These are phyloP conservation scores for Kalaharituber pfeilii DNA, from an alignment of 2,329 filamentous ascomycete species.

Conservation along the genomic window DNA sequence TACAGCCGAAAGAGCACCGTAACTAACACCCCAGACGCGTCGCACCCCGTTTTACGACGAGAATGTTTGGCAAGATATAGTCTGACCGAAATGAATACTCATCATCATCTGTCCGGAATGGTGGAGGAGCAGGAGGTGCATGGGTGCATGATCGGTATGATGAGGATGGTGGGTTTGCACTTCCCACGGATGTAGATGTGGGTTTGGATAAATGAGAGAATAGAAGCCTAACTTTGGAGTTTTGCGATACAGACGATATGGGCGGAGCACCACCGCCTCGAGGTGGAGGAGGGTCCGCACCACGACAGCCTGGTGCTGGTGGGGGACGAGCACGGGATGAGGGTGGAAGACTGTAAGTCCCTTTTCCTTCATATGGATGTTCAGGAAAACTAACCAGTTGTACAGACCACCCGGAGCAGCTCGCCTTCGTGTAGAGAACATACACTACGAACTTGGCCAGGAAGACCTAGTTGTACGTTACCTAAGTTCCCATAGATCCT, in stretches of 20 bases:
- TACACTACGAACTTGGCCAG: constrained; percentile 82
- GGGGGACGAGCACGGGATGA: constrained; percentile 6
- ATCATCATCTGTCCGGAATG: neutral
- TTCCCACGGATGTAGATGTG: too few relatives aligned
- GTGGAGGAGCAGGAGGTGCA: constrained; percentile 15
- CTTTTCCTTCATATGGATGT: neutral
- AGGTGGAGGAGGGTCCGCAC: too few relatives aligned
- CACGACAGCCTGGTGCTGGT: too few relatives aligned
- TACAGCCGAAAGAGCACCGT: too few relatives aligned
- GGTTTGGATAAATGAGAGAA: too few relatives aligned
- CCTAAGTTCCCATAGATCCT: too few relatives aligned
- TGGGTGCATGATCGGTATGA: constrained; percentile 91
- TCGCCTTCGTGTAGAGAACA: constrained; percentile 69
- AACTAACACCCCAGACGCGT: constrained; percentile 27
- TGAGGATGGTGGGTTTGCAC: constrained; percentile 44
- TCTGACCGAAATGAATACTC: constrained; percentile 28
- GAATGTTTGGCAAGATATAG: constrained; percentile 24
- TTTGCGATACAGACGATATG: constrained; percentile 6
- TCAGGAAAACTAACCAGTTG: constrained; percentile 11
- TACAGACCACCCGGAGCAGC: constrained; percentile 39
- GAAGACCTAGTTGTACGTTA: constrained; percentile 55
- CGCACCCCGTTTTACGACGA: constrained; percentile 18
- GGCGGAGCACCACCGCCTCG: too few relatives aligned
- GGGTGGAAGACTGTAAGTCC: constrained; percentile 22
- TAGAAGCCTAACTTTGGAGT: too few relatives aligned